Base-by-base conservation (phyloP, 352 stramenopile genomes). In the Phytophthora europaea region DNA sequence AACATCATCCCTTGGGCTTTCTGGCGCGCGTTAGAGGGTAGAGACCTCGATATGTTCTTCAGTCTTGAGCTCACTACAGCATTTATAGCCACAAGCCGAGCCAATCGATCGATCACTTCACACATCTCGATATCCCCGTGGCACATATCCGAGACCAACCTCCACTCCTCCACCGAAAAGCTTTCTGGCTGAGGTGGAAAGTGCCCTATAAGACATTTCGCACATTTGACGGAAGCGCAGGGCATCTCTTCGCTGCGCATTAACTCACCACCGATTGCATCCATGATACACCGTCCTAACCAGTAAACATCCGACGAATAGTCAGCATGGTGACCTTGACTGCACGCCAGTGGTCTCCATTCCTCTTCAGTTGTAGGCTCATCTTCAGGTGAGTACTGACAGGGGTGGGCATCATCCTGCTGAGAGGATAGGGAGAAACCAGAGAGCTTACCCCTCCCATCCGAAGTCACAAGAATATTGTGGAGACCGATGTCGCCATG, bases 401-500 rank as follows among this genome's bases (percentile, higher is more conserved):
- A 7, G 6, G 18, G 2, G 6, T 48, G 6, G 3, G 6, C 4
- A 48, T 52, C 20, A 2, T 15, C 4, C 12, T 50, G 18, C 36
- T 43, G 31, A 40, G 18, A 38, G 50, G 43, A 50, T 18, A 55
- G 18, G 18, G 15, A 22, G 16, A 70, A 63, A 0, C 53, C 63
- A 4, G 53, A 40, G 3, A 70, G 43, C 16, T 58, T 70, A 8
- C 40, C 63, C 10, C 20, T 22, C 1, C 31, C 53, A 40, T 22
- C 33, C 7, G 6, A 1, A 1, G 6, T n/a, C 4, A 70, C 63
- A 18, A 58, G 26, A 58, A 70, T 59, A n/a, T 63, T 70, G 16
- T 59, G 31, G 8, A 36, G 13, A 22, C 28, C n/a, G 0, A 70
- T 15, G n/a, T 58, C 43, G 2, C 63, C 63, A 20, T 70, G 63